Evolutionary conservation across 208 protist genomes (phyloP).

Genomic region (Trypanosomatidae sp.): DNA sequence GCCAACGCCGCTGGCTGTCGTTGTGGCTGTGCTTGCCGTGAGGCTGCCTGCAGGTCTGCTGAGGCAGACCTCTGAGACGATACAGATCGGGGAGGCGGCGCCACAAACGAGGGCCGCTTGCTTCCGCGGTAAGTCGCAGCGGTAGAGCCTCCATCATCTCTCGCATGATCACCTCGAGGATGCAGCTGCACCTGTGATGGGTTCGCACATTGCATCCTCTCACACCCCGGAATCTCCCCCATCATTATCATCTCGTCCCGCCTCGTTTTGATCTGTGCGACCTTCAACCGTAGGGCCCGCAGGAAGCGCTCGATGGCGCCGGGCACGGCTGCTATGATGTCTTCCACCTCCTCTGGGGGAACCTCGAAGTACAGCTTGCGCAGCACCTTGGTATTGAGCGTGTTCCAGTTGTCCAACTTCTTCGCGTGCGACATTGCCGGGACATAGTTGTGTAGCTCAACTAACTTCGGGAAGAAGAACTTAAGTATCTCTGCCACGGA

Average conservation of each 20-base stretch:
- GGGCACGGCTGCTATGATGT: slow-evolving; percentile 87
- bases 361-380: slow-evolving; percentile 94
- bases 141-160: neutral
- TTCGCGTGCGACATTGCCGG: slow-evolving; percentile 83
- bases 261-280: slow-evolving; percentile 78
- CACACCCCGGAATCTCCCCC: slow-evolving; percentile 10
- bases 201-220: slow-evolving; percentile 14
- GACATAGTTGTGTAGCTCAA: slow-evolving; percentile 99
- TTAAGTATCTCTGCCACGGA: slow-evolving; percentile 96
- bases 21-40: slow-evolving; percentile 10
- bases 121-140: neutral
- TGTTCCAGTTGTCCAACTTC: slow-evolving; percentile 98
- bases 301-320: slow-evolving; percentile 94
- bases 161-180: neutral
- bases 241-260: slow-evolving; percentile 25
- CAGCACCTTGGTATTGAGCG: slow-evolving; percentile 95
- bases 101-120: neutral
- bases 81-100: neutral
- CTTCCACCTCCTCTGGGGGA: slow-evolving; percentile 86
- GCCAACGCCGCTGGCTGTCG: slow-evolving; percentile 4
- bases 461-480: slow-evolving; percentile 96
- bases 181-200: neutral
- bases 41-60: neutral
- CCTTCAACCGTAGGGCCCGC: slow-evolving; percentile 90
- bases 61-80: neutral